Conservation (phyloP, 2,329 filamentous ascomycete genomes). For the Grosmannia serpens region DNA sequence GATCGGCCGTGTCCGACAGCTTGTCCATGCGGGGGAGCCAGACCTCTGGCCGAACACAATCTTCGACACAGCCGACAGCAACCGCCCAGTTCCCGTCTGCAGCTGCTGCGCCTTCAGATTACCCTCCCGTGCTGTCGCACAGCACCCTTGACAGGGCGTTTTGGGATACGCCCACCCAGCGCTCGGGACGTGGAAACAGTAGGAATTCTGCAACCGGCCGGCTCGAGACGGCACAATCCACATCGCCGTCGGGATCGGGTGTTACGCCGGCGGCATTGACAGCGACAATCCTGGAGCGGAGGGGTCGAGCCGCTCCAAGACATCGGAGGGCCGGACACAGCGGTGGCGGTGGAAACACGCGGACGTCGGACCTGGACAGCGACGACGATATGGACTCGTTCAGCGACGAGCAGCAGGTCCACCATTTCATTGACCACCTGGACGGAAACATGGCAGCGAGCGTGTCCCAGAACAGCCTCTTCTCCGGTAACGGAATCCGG, state of each 20-base stretch:
- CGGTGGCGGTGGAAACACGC: neutral
- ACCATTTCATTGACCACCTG: conserved; percentile 1
- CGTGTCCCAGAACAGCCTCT: no score
- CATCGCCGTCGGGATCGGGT: neutral
- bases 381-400: neutral
- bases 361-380: neutral
- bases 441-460: neutral
- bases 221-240: neutral
- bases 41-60: neutral
- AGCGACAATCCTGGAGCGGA: neutral
- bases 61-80: neutral
- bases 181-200: neutral
- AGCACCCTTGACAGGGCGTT: neutral
- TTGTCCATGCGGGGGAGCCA: neutral
- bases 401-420: neutral
- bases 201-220: neutral
- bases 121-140: neutral
- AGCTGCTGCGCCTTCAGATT: neutral
- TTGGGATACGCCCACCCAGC: neutral
- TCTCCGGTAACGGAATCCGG: conserved; percentile 21
- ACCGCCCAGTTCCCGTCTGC: neutral
- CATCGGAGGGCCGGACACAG: neutral
- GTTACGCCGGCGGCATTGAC: neutral
- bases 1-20: neutral
- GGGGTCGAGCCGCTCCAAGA: neutral